Conservation (phyloP, 129 eudicot genomes). For the Pulicaria dysenterica region DNA sequence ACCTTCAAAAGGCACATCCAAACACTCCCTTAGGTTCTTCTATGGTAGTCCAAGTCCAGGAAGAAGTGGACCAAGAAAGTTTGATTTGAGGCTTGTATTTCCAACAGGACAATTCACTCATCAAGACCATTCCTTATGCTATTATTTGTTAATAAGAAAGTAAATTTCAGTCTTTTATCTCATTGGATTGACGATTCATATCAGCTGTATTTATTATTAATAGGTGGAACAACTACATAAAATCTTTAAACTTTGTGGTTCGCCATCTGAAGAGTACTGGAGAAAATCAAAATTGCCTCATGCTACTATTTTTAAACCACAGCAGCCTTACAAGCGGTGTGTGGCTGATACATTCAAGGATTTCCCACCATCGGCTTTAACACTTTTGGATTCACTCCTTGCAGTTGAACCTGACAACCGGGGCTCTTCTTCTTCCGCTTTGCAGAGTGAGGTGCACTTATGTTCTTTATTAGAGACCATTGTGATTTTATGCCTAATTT, state of each 20-base stretch:
- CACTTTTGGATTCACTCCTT: constrained; percentile 67
- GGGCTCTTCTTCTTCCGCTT: constrained; percentile 69
- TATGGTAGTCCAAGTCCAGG: too few species aligned
- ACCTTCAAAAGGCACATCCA: neutral
- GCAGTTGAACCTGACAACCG: constrained; percentile 65
- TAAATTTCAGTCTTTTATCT: neutral
- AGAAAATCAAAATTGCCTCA: constrained; percentile 64
- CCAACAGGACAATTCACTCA: too few species aligned
- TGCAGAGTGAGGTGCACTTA: constrained; percentile 59
- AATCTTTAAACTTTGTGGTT: constrained; percentile 85
- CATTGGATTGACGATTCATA: constrained; percentile 1
- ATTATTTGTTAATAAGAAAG: too few species aligned
- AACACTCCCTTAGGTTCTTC: neutral
- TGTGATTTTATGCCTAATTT: neutral
- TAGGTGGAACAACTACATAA: constrained; percentile 85
- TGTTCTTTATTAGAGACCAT: neutral
- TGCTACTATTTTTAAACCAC: constrained; percentile 72
- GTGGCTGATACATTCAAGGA: constrained; percentile 62
- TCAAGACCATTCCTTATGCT: too few species aligned
- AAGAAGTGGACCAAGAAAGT: too few species aligned
- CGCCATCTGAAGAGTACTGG: constrained; percentile 82
- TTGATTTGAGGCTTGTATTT: too few species aligned
- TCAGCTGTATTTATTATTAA: constrained; percentile 15
- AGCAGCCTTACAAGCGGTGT: constrained; percentile 62
- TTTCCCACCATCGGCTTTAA: constrained; percentile 57